Base-by-base conservation (phyloP, 108 stramenopile genomes). In the Heterococcus sp. region DNA sequence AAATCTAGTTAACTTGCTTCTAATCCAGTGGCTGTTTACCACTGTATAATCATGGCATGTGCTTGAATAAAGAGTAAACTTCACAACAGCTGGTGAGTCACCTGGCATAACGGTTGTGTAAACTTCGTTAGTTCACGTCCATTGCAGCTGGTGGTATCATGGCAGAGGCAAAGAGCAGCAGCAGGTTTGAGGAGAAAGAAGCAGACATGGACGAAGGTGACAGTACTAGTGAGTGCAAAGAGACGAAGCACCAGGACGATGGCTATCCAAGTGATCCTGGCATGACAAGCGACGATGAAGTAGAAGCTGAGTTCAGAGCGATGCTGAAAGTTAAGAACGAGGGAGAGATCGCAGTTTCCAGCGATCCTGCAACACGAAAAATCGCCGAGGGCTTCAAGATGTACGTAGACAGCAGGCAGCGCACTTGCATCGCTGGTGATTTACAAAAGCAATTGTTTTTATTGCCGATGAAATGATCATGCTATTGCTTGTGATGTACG, bases 331-430 rank as follows among this genome's bases (percentile, higher is more conserved):
- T 38, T 27, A 66, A 31, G 3, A 81, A 81, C 4, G 65, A 38
- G 3, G 79, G 79, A 14, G 65, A 73, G 72, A 36, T 81, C 14
- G 79, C 65, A 0, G 14, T 81, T 8, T 73, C 72, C 27, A 38
- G 72, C 14, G 79, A 81, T 28, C 72, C 79, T 1, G 32, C 64
- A 32, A 72, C 69, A 2, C 35, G 65, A 34, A 33, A 39, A 0
- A 72, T 81, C 68, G 65, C 72, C 40, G 11, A 65, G 46, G 79
- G 79, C 2, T 81, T 81, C 72, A 72, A 65, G 38, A 81, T 81
- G 79, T 81, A 34, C 72, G 79, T 58, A 21, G n/a, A 69, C 2
- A 40, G 3, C 21, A 3, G 30, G 38, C 36, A n/a, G 26, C 3
- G 8, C 1, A n/a, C 33, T 71, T 8, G 5, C 4, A 2, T 31